Conservation (phyloP, 306 rosid genomes). For the Dryas drummondii region DNA sequence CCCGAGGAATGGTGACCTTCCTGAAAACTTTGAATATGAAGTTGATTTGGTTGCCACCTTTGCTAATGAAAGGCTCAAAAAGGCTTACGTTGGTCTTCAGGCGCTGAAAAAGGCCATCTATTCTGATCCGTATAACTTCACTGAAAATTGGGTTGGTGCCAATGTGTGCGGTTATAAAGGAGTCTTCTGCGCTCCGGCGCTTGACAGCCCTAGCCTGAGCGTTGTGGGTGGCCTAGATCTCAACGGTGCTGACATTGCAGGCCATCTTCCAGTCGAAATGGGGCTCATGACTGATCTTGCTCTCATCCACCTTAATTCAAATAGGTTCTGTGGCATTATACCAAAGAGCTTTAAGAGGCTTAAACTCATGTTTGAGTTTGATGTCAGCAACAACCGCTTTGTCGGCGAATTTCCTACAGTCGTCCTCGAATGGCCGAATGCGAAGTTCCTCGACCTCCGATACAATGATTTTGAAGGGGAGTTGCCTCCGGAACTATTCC, state of each 20-base stretch:
- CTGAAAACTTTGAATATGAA: slow-evolving; percentile 27
- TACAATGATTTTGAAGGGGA: slow-evolving; percentile 71
- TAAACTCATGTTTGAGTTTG: slow-evolving; percentile 50
- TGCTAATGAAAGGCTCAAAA: slow-evolving; percentile 36
- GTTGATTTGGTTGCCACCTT: slow-evolving; percentile 21
- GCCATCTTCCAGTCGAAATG: slow-evolving; percentile 59
- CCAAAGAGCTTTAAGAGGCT: slow-evolving; percentile 54
- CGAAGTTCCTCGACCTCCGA: slow-evolving; percentile 57
- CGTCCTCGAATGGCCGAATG: slow-evolving; percentile 36
- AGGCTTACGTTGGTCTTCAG: slow-evolving; percentile 67
- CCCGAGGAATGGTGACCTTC: slow-evolving; percentile 39
- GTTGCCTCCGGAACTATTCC: slow-evolving; percentile 53
- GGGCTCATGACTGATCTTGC: slow-evolving; percentile 63
- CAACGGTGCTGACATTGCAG: slow-evolving; percentile 82
- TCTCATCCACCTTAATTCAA: slow-evolving; percentile 62
- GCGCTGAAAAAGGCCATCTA: slow-evolving; percentile 62
- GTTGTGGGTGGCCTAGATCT: slow-evolving; percentile 85
- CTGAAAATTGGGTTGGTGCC: slow-evolving; percentile 61
- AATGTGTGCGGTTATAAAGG: slow-evolving; percentile 74
- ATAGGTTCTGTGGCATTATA: slow-evolving; percentile 73
- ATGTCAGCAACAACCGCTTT: slow-evolving; percentile 76
- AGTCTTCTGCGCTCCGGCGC: slow-evolving; percentile 54
- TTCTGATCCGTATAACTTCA: slow-evolving; percentile 63
- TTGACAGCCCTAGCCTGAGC: slow-evolving; percentile 36
- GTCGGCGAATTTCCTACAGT: slow-evolving; percentile 64